A percentile compares a stretch with the other conserved stretches of the same genome.
phyloP scores from a whole-genome alignment of 495 filamentous ascomycete genomes.

The Recurvomyces mirabilis region DNA sequence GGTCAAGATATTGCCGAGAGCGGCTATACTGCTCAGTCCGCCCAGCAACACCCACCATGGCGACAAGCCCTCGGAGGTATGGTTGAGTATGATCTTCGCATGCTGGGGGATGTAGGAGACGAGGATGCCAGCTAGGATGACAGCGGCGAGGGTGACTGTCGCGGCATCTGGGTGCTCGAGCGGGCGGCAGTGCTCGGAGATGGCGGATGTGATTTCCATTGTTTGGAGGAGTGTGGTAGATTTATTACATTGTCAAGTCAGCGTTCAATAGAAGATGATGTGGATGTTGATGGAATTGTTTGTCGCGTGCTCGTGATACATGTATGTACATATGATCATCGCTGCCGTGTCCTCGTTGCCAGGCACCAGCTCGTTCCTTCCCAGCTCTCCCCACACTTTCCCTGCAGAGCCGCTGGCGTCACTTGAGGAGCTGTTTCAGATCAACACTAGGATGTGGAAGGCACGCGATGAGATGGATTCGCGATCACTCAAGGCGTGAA shows the following conservation, averaged over 20 bases:
- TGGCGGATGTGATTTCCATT: not conserved
- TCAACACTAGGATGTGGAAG: too few relatives aligned
- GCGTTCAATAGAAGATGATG: too few relatives aligned
- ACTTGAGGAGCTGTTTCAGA: too few relatives aligned
- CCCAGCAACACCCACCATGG: slow-evolving; percentile 90
- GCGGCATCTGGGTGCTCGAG: slow-evolving; percentile 7
- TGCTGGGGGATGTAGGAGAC: slow-evolving; percentile 93
- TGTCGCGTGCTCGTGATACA: too few relatives aligned
- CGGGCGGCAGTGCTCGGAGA: slow-evolving; percentile 6
- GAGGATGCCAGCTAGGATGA: slow-evolving; percentile 83
- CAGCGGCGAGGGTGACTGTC: slow-evolving; percentile 13
- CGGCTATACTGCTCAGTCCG: slow-evolving; percentile 72
- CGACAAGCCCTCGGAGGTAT: slow-evolving; percentile 89
- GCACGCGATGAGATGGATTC: not conserved
- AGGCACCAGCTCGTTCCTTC: not conserved
- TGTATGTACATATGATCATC: too few relatives aligned
- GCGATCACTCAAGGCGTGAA: not conserved
- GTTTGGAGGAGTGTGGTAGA: too few relatives aligned
- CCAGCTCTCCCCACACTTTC: not conserved
- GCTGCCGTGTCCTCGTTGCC: not conserved
- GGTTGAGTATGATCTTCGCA: slow-evolving; percentile 71
- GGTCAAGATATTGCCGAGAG: slow-evolving; percentile 82
- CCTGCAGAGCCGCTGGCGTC: not conserved
- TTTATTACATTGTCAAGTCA: too few relatives aligned
- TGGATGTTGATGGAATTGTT: too few relatives aligned